These are phyloP conservation scores for Ramaria sp. DNA, from an alignment of 768 basidiomycete genomes.

Conservation along the genomic window DNA sequence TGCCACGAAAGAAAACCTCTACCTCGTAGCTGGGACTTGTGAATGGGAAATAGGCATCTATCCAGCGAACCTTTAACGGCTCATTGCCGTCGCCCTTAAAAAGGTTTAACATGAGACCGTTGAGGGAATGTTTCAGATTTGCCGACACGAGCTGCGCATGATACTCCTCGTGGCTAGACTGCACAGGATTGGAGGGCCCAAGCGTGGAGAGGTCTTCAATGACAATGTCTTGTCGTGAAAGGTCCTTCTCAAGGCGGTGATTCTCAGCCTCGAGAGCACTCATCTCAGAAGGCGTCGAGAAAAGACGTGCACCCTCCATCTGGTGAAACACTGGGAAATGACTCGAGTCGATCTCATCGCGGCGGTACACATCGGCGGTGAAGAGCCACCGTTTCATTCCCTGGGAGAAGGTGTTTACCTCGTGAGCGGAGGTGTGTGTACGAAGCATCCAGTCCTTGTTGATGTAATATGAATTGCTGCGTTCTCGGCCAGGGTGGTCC, in stretches of 20 bases:
- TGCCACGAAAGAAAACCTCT: slow-evolving; percentile 90
- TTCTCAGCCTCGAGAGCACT: slow-evolving; percentile 60
- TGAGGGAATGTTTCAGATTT: slow-evolving; percentile 85
- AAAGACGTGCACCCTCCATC: slow-evolving; percentile 88
- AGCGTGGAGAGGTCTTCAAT: slow-evolving; percentile 81
- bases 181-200: slow-evolving; percentile 68
- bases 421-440: slow-evolving; percentile 97
- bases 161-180: slow-evolving; percentile 62
- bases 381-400: slow-evolving; percentile 81
- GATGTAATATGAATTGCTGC: slow-evolving; percentile 93
- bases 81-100: slow-evolving; percentile 59
- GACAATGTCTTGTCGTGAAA: slow-evolving; percentile 64
- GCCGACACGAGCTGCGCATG: slow-evolving; percentile 64
- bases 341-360: slow-evolving; percentile 94
- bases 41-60: slow-evolving; percentile 96
- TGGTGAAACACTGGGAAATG: slow-evolving; percentile 99
- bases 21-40: slow-evolving; percentile 97
- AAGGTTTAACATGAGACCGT: slow-evolving; percentile 69
- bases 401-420: slow-evolving; percentile 77
- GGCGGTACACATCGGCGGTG: slow-evolving; percentile 92
- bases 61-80: slow-evolving; percentile 89
- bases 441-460: slow-evolving; percentile 87
- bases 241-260: slow-evolving; percentile 40
- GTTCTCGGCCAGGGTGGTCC: slow-evolving; percentile 87
- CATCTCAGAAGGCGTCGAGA: slow-evolving; percentile 33